These are phyloP conservation scores for Filosporella fistucella DNA, from an alignment of 495 filamentous ascomycete genomes.

Conservation along the genomic window DNA sequence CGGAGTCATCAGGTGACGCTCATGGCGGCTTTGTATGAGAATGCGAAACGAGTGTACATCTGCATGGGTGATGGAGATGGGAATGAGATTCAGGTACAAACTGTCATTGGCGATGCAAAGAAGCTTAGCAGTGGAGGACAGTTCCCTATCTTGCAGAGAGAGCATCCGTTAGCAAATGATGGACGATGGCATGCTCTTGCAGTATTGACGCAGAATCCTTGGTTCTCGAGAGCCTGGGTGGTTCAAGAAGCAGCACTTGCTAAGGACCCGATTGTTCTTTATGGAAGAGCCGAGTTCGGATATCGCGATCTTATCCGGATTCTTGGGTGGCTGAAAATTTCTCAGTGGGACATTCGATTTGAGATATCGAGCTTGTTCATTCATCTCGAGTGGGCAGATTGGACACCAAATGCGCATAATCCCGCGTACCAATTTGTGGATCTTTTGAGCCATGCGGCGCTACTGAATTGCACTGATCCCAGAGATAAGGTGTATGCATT, in stretches of 20 bases:
- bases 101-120: conserved; percentile 3
- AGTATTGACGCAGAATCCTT: conserved; percentile 11
- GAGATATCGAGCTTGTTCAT: conserved; percentile 4
- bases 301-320: conserved; percentile 17
- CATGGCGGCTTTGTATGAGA: conserved; percentile 32
- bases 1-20: conserved; percentile 28
- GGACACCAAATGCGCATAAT: background rate
- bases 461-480: conserved; percentile 12
- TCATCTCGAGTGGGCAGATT: conserved; percentile 10
- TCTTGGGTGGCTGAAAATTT: background rate
- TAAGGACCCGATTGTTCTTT: conserved; percentile 8
- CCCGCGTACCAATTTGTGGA: background rate
- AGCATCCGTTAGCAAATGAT: conserved; percentile 17
- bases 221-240: conserved; percentile 27
- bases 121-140: background rate
- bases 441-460: conserved; percentile 8
- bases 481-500: conserved; percentile 23
- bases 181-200: conserved; percentile 6
- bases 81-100: conserved; percentile 2
- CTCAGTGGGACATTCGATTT: conserved; percentile 13
- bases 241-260: conserved; percentile 27
- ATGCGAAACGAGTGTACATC: conserved; percentile 23
- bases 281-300: conserved; percentile 17
- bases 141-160: background rate
- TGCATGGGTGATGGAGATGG: conserved; percentile 29